Base-by-base conservation (phyloP, 208 protist species). In the Leishmania lainsoni region DNA sequence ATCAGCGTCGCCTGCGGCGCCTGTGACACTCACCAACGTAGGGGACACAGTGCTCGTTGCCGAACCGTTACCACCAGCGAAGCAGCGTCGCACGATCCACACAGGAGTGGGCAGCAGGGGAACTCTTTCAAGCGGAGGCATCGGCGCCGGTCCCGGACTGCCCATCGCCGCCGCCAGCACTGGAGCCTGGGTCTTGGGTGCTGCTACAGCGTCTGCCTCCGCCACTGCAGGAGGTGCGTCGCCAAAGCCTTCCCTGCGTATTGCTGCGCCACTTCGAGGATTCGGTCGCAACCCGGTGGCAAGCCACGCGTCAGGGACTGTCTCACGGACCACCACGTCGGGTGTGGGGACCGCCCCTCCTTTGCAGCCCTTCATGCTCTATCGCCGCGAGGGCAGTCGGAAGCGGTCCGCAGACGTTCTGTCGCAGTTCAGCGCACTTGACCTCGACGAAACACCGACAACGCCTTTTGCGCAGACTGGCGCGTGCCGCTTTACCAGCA, bases 351-450 rank as follows among this genome's bases (percentile, higher is more conserved):
- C 14, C 3, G 77, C 17, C 1, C 70, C 72, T 4, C 77, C 63
- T 8, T 49, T 76, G 26, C 29, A 56, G 26, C 61, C 77, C 29
- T 85, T 85, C 32, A 92, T 90, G 71, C 87, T 88, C 45, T 54
- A 65, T 8, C 86, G 88, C 79, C 83, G 72, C n/a, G 86, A 87
- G 81, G 56, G 79, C 32, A 87, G 81, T 35, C 85, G 92, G 61
- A 96, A 94, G 83, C 88, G 93, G 9, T 90, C 90, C 10, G 81
- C 86, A 1, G 88, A 89, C 3, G 90, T 91, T 51, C 78, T 92
- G 12, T 94, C 91, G 59, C 90, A 94, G 80, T 90, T 96, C 82
- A 92, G 87, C 42, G 93, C 90, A 35, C 76, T 96, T 17, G 89
- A 93, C 76, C 83, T 96, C 10, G 91, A 94, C 52, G 89, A 94